phyloP scores from a whole-genome alignment of 495 filamentous ascomycete species.

The Beverwykella pulmonaria region DNA sequence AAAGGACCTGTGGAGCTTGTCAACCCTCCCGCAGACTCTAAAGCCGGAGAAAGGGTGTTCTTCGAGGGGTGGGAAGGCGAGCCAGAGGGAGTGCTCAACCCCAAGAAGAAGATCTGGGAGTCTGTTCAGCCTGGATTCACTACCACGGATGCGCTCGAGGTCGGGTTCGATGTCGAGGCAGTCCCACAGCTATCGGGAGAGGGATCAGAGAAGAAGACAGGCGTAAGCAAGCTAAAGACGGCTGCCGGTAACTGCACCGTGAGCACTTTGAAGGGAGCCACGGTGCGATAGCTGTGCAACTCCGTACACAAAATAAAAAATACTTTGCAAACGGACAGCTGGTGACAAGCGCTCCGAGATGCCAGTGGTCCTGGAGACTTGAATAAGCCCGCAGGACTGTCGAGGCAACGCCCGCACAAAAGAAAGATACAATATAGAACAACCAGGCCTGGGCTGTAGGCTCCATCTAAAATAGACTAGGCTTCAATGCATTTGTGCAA shows the following conservation, averaged over 20 bases:
- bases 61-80: constrained; percentile 94
- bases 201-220: constrained; percentile 49
- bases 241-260: constrained; percentile 47
- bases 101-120: constrained; percentile 99
- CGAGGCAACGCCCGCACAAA: no score
- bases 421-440: neutral
- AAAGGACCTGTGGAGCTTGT: constrained; percentile 92
- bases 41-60: constrained; percentile 81
- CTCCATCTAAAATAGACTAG: neutral
- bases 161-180: constrained; percentile 69
- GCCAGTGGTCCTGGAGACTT: no score
- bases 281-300: constrained; percentile 29
- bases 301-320: neutral
- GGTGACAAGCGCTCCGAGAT: neutral
- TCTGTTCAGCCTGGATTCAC: constrained; percentile 91
- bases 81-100: constrained; percentile 90
- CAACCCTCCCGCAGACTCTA: constrained; percentile 74
- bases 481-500: neutral
- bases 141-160: constrained; percentile 76
- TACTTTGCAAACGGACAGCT: neutral
- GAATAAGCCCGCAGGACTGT: no score
- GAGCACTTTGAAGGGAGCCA: constrained; percentile 44
- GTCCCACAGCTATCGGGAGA: constrained; percentile 64
- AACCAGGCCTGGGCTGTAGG: neutral
- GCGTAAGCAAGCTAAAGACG: constrained; percentile 45